Base-by-base conservation (phyloP, 2,329 filamentous ascomycete species). In the Monosporascus sp. region DNA sequence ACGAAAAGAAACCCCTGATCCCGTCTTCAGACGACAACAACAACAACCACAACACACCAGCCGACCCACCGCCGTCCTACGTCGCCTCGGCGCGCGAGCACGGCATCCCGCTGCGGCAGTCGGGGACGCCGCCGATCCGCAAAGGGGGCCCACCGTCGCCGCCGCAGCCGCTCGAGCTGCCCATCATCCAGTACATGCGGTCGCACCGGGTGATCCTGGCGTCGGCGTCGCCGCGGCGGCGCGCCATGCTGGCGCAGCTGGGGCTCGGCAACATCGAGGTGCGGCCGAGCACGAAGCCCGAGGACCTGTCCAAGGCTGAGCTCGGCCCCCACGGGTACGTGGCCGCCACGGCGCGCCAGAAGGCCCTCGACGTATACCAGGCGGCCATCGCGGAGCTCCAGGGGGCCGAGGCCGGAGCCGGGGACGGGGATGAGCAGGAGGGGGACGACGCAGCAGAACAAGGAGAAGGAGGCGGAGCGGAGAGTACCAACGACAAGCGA, bases 321-420 rank as follows among this genome's bases (percentile, higher is more conserved):
- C 81, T 93, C 54, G 83, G 85, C 1, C 90, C 94, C 1, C 88
- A 89, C 69, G 91, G 96, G 73, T 99, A 99, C 74, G 94, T 97
- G 20, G 79, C 92, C 15, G 84, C 86, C 53, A 99, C 94, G 2
- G 93, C 93, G 3, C 83, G 83, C 22, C 82, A 87, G 62, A 99
- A 99, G 72, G 89, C 86, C 49, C 79, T 90, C 44, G 81, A 88
- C 46, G 89, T 97, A 9, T 84, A 84, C 69, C 64, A 74, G 50
- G 62, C 68, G 3, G 73, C 72, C 4, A 61, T 83, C 17, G 67
- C 72, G 51, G 73, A 63, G 17, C 60, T 57, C 47, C 62, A 55
- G 65, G 27, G 57, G 24, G 56, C 51, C 8, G 72, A 51, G 64
- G 31, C 31, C 31, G 31, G 31, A 14, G 31, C 31, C 31, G 31